phyloP scores from a whole-genome alignment of 345 rosid genomes.

The Gossypium turneri region DNA sequence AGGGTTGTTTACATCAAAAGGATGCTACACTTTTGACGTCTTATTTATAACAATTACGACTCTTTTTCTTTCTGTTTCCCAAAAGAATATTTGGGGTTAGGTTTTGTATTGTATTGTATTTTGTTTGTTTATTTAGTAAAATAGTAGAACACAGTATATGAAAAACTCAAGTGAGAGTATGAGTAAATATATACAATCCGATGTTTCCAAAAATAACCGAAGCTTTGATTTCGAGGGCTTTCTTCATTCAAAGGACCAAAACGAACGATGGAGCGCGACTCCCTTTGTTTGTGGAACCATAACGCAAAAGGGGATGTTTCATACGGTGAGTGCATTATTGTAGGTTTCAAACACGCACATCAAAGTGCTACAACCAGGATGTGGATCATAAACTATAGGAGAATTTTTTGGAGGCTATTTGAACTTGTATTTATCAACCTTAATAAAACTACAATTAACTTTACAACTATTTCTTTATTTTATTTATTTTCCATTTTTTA shows the following conservation, averaged over 20 bases:
- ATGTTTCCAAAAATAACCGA: background rate
- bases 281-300: background rate
- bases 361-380: background rate
- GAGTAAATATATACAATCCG: background rate
- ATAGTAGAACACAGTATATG: background rate
- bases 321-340: background rate
- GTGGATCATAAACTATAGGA: background rate
- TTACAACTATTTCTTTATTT: no score
- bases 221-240: background rate
- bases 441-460: no score
- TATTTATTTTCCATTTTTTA: background rate
- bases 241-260: background rate
- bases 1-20: background rate
- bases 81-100: background rate
- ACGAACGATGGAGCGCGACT: slow-evolving; percentile 18
- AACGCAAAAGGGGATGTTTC: background rate
- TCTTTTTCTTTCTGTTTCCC: background rate
- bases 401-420: background rate
- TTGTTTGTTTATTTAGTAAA: background rate
- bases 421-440: background rate
- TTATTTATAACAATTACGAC: background rate
- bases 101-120: background rate
- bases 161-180: background rate
- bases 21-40: background rate
- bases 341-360: background rate